These are phyloP conservation scores for Citrus reticulata DNA, from an alignment of 345 rosid species.

Conservation along the genomic window DNA sequence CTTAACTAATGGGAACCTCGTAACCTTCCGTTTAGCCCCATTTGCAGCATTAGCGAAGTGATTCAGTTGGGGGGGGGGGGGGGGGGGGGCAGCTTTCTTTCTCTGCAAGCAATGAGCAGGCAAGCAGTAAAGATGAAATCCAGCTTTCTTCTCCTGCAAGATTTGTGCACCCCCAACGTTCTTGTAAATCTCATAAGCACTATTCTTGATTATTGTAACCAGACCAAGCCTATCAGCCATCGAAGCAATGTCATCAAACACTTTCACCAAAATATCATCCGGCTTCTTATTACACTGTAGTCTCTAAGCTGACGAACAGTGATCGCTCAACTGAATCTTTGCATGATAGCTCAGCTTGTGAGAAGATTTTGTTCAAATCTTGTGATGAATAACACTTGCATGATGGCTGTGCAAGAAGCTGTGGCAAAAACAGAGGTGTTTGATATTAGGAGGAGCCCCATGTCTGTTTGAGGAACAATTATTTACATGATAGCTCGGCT, in stretches of 20 bases:
- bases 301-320: background rate
- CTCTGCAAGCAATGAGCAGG: conserved; percentile 17
- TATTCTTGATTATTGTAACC: background rate
- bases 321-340: background rate
- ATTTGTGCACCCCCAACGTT: conserved; percentile 2
- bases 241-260: background rate
- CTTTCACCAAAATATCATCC: background rate
- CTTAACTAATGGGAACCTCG: background rate
- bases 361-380: conserved; percentile 20
- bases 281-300: background rate
- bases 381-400: conserved; percentile 1
- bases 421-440: conserved; percentile 9
- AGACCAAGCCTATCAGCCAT: conserved; percentile 11
- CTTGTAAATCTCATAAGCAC: conserved; percentile 22
- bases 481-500: conserved; percentile 19
- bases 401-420: conserved; percentile 21
- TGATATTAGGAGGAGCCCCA: conserved; percentile 22
- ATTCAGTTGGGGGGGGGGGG: background rate
- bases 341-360: background rate
- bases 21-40: conserved; percentile 12
- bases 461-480: conserved; percentile 10
- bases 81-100: conserved; percentile 2
- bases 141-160: background rate
- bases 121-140: conserved; percentile 11
- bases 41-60: background rate